Evolutionary conservation across 1,284 basidiomycete species (phyloP), one percentile per base, ranked within the genome.

Genomic region (Ceratobasidium theobromae): DNA sequence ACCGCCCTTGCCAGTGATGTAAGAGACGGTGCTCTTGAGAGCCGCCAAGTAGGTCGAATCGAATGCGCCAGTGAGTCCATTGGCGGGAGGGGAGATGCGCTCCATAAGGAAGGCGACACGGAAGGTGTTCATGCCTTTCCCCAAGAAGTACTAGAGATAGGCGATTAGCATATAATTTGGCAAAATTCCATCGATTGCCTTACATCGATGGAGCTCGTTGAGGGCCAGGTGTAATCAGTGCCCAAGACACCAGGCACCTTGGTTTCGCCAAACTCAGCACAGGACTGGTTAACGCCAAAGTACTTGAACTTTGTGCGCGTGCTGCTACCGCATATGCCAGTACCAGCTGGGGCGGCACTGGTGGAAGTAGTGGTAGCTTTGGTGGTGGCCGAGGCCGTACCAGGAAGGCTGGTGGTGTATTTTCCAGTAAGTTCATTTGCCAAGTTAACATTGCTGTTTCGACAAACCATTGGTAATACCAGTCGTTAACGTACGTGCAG

Each of bases 211-310:
- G 77, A 79, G 48, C 75, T 76, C 30, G 80, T 78, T 38, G 78
- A 76, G 9, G 80, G 81, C 79, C 80, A 83, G 32, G 77, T 81
- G 73, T 82, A 83, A 68, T 71, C 70, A 3, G 67, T 69, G 18
- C 51, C 51, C 12, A 69, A 45, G 9, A 69, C 54, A 62, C 70
- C 69, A 49, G 70, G 70, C 21, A 54, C 38, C n/a, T 53, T 54
- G 23, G 27, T 55, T 67, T 79, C 76, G 12, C 83, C 84, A 69
- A 85, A 79, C 75, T 86, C 83, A 51, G 83, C 85, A 68, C 84
- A 82, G 72, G 82, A 81, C 72, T 86, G 76, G 75, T 83, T 86
- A 32, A 86, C 84, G 74, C 85, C 85, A 70, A 85, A 84, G 76
- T 77, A 84, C 71, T 79, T 77, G 80, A 87, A 86, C 74, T 85